These are phyloP conservation scores for Dipteronia dyeriana DNA, from an alignment of 345 rosid species.

Conservation along the genomic window DNA sequence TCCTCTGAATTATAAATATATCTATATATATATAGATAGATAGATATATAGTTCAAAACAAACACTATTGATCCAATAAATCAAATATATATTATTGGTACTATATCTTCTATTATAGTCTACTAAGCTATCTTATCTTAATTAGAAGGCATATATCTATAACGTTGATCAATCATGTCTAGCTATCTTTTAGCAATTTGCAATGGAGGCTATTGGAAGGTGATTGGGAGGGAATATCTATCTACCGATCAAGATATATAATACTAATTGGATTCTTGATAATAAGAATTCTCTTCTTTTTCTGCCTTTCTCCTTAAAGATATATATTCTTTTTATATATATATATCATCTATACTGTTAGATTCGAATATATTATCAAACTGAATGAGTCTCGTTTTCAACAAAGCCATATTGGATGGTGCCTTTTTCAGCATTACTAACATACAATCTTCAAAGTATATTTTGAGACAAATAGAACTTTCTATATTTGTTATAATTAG, in stretches of 20 bases:
- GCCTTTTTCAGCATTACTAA: not conserved
- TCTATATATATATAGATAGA: no score
- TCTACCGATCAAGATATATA: not conserved
- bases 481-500: not conserved
- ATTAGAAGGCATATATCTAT: not conserved
- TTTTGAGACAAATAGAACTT: conserved; percentile 4
- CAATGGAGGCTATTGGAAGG: not conserved
- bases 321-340: no score
- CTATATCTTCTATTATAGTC: not conserved
- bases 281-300: conserved; percentile 12
- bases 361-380: no score
- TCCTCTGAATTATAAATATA: no score
- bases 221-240: not conserved
- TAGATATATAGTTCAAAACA: no score
- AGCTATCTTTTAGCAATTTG: conserved; percentile 1
- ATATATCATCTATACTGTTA: no score
- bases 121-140: not conserved
- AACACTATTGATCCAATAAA: no score
- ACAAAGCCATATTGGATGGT: not conserved
- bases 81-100: not conserved
- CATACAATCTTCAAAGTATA: conserved; percentile 16
- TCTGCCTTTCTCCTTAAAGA: not conserved
- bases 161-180: not conserved
- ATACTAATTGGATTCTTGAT: conserved; percentile 7
- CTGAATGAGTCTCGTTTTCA: no score